Evolutionary conservation across 2,329 filamentous ascomycete genomes (phyloP).

Genomic region (Talaromyces sp.): DNA sequence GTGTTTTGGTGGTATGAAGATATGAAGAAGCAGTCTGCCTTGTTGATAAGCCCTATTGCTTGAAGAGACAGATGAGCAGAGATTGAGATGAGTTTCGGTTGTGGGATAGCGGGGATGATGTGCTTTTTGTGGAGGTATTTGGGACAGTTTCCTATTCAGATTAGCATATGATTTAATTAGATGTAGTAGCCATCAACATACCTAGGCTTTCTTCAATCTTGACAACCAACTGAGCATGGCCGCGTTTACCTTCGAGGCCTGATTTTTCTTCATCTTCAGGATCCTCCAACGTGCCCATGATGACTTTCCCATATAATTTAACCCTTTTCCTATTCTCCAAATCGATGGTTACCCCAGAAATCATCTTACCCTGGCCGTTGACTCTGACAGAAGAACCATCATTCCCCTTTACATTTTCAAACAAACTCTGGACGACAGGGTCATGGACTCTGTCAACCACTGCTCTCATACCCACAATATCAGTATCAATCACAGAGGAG

Average conservation of each 20-base stretch:
- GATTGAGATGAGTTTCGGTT: constrained; percentile 51
- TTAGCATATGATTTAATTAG: constrained; percentile 15
- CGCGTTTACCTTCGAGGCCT: constrained; percentile 19
- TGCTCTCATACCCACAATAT: constrained; percentile 62
- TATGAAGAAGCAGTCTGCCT: constrained; percentile 75
- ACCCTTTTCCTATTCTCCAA: constrained; percentile 66
- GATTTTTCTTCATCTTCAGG: constrained; percentile 23
- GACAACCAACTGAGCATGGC: constrained; percentile 59
- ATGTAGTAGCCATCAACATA: constrained; percentile 25
- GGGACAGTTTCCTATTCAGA: constrained; percentile 65
- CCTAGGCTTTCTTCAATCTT: constrained; percentile 67
- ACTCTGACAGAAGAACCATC: constrained; percentile 45
- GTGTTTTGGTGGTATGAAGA: constrained; percentile 59
- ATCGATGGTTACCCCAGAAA: constrained; percentile 62
- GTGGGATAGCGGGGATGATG: constrained; percentile 54
- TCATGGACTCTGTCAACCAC: constrained; percentile 61
- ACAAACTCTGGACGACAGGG: constrained; percentile 65
- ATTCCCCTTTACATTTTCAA: constrained; percentile 42
- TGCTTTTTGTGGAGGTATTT: constrained; percentile 79
- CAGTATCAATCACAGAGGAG: constrained; percentile 58
- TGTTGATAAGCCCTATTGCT: constrained; percentile 58
- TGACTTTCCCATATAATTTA: constrained; percentile 68
- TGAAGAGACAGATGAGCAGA: constrained; percentile 49
- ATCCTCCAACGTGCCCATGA: constrained; percentile 57
- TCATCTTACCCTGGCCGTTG: constrained; percentile 45